Percentiles rank a stretch among this genome's conserved stretches.
phyloP scores from a whole-genome alignment of 306 rosid genomes.

The Sechiopsis laciniata region DNA sequence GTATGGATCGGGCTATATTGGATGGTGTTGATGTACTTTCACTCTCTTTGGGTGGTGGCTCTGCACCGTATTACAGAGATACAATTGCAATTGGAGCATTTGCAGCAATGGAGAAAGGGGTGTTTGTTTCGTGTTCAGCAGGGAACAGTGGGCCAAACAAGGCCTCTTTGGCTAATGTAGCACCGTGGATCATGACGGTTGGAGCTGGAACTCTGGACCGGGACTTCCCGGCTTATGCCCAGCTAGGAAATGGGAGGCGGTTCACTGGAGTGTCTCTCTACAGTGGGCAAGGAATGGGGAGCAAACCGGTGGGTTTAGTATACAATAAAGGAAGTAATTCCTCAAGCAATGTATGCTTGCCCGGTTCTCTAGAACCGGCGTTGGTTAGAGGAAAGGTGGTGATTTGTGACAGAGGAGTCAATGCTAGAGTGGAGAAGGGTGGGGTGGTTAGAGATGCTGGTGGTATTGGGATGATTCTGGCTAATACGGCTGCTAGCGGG shows the following conservation, averaged over 20 bases:
- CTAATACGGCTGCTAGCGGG: constrained; percentile 75
- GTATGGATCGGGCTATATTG: constrained; percentile 54
- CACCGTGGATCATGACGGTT: constrained; percentile 96
- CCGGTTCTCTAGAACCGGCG: constrained; percentile 63
- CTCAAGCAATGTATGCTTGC: constrained; percentile 51
- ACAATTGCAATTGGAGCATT: constrained; percentile 76
- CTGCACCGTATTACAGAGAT: constrained; percentile 63
- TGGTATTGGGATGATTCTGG: constrained; percentile 81
- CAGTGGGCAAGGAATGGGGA: constrained; percentile 69
- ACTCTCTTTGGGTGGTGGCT: constrained; percentile 77
- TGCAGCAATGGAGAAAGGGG: constrained; percentile 58
- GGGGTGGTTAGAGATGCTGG: constrained; percentile 73
- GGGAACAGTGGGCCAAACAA: constrained; percentile 79
- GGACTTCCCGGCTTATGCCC: constrained; percentile 73
- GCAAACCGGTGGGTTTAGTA: constrained; percentile 43
- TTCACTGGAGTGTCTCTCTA: constrained; percentile 67
- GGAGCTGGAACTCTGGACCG: constrained; percentile 91
- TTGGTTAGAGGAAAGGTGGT: constrained; percentile 81
- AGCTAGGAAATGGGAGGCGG: constrained; percentile 44
- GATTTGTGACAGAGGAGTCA: constrained; percentile 73
- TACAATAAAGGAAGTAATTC: constrained; percentile 49
- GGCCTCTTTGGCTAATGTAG: constrained; percentile 76
- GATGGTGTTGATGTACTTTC: constrained; percentile 83
- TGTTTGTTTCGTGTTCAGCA: constrained; percentile 84
- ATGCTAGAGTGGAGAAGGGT: constrained; percentile 85